These are phyloP conservation scores for Mucor lusitanicus DNA, from an alignment of 371 early-diverging fungal genomes.

Conservation along the genomic window DNA sequence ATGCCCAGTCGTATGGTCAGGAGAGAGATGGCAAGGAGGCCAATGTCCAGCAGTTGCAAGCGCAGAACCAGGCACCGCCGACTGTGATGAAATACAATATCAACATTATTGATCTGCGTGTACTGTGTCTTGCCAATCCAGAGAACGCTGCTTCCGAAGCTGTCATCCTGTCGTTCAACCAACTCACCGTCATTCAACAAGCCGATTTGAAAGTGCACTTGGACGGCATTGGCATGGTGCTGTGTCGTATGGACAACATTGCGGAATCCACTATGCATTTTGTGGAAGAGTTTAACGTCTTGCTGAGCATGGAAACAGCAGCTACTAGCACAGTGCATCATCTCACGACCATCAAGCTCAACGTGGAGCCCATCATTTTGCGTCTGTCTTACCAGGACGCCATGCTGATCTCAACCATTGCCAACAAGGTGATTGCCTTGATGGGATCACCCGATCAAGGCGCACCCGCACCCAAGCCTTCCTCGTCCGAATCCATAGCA, in stretches of 20 bases:
- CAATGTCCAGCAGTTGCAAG: constrained; percentile 11
- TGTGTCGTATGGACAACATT: constrained; percentile 86
- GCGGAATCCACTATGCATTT: constrained; percentile 77
- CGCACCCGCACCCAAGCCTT: constrained; percentile 11
- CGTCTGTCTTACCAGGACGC: constrained; percentile 85
- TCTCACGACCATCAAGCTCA: constrained; percentile 59
- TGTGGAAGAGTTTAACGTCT: constrained; percentile 81
- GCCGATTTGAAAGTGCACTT: constrained; percentile 63
- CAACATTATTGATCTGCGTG: constrained; percentile 79
- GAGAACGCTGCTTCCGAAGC: constrained; percentile 76
- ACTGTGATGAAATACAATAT: constrained; percentile 56
- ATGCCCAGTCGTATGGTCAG: constrained; percentile 37
- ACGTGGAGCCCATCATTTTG: constrained; percentile 66
- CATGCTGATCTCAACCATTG: constrained; percentile 77
- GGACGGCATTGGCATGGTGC: constrained; percentile 81
- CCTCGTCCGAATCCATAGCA: not conserved
- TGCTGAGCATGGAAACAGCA: constrained; percentile 63
- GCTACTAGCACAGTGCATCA: constrained; percentile 53
- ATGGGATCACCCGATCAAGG: constrained; percentile 29
- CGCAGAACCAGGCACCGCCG: constrained; percentile 5
- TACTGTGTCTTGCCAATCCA: constrained; percentile 84
- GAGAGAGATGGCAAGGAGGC: constrained; percentile 13
- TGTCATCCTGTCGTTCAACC: constrained; percentile 78
- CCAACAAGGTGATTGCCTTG: constrained; percentile 72
- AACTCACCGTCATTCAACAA: constrained; percentile 73